Conservation (phyloP, 148 eudicot genomes). For the Nyssa sinensis region DNA sequence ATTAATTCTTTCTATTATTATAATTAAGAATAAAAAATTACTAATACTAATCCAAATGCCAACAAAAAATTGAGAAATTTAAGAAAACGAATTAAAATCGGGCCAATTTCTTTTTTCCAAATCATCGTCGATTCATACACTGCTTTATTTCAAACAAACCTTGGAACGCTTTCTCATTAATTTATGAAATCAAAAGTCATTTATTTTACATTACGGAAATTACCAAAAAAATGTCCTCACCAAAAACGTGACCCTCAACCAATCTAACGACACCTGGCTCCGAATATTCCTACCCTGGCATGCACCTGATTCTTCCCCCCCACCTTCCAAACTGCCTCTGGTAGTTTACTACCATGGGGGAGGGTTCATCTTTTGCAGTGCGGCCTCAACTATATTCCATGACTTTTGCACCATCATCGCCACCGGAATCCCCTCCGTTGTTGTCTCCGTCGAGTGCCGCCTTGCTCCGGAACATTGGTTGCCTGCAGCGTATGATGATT, state of each 20-base stretch:
- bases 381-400: conserved; percentile 23
- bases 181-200: too few relatives aligned
- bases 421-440: conserved; percentile 22
- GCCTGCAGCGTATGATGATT: conserved; percentile 66
- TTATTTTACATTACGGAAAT: too few relatives aligned
- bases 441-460: conserved; percentile 53
- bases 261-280: conserved; percentile 19
- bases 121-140: too few relatives aligned
- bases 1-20: too few relatives aligned
- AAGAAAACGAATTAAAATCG: too few relatives aligned
- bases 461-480: conserved; percentile 67
- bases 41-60: too few relatives aligned
- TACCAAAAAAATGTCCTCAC: too few relatives aligned
- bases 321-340: conserved; percentile 33
- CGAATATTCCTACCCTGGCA: conserved; percentile 42
- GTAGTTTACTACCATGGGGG: conserved; percentile 54
- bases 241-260: conserved; percentile 43
- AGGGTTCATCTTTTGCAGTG: conserved; percentile 41
- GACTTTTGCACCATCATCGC: conserved; percentile 36
- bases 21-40: too few relatives aligned
- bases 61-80: too few relatives aligned
- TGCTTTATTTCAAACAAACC: too few relatives aligned
- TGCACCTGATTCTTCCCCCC: not conserved
- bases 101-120: too few relatives aligned
- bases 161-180: too few relatives aligned